Evolutionary conservation across 345 rosid species (phyloP).

Genomic region (Sisymbrium irio): DNA sequence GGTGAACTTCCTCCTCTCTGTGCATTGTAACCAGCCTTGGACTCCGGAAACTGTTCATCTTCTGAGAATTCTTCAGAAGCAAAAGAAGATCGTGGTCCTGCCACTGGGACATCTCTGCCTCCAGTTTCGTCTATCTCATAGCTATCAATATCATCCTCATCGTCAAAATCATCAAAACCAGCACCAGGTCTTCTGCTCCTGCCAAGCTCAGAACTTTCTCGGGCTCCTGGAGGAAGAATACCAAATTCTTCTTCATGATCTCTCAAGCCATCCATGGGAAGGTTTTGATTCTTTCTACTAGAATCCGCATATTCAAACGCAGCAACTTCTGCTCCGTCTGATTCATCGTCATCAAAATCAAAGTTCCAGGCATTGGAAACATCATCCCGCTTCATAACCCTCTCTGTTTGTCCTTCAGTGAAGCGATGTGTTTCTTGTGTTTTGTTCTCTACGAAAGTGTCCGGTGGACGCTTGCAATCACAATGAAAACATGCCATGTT

Average conservation of each 20-base stretch:
- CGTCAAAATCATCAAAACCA: constrained; percentile 93
- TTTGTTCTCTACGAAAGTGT: constrained; percentile 56
- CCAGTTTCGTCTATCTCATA: constrained; percentile 67
- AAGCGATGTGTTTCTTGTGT: constrained; percentile 50
- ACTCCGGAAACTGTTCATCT: constrained; percentile 42
- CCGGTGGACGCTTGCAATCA: constrained; percentile 95
- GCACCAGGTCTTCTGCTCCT: constrained; percentile 39
- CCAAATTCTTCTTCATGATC: constrained; percentile 40
- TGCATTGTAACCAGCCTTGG: constrained; percentile 38
- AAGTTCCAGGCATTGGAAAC: constrained; percentile 95
- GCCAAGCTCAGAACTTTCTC: constrained; percentile 46
- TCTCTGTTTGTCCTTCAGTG: constrained; percentile 43
- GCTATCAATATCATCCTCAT: constrained; percentile 87
- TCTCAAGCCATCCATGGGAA: constrained; percentile 39
- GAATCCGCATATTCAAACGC: constrained; percentile 87
- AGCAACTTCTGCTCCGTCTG: constrained; percentile 97
- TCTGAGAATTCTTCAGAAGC: constrained; percentile 45
- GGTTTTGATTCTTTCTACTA: constrained; percentile 34
- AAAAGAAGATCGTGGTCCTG: constrained; percentile 29
- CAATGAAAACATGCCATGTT: constrained; percentile 92
- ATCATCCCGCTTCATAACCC: constrained; percentile 47
- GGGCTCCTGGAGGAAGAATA: constrained; percentile 34
- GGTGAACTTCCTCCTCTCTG: constrained; percentile 30
- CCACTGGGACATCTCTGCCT: constrained; percentile 29
- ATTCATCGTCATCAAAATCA: constrained; percentile 94